Evolutionary conservation across 495 filamentous ascomycete species (phyloP).

Genomic region (Podospora appendiculata): DNA sequence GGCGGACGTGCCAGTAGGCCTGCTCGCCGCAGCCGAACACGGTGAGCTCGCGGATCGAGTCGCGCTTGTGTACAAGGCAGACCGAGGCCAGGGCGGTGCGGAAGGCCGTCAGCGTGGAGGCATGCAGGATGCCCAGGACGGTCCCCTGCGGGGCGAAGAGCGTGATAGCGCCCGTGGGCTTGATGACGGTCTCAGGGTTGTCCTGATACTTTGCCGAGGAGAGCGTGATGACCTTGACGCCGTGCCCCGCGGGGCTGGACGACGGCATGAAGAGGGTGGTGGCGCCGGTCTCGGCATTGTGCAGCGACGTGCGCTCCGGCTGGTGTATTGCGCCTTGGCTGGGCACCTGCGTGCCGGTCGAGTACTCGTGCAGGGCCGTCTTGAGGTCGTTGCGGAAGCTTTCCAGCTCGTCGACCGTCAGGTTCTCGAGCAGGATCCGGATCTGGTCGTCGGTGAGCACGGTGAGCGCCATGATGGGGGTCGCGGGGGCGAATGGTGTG

Average conservation of each 20-base stretch:
- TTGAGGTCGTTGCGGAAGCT: conserved; percentile 58
- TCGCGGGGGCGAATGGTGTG: too few relatives aligned
- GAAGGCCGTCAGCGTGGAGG: conserved; percentile 83
- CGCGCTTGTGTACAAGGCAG: conserved; percentile 64
- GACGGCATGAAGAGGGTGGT: conserved; percentile 94
- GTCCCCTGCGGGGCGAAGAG: conserved; percentile 57
- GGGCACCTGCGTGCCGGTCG: conserved; percentile 52
- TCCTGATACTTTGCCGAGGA: conserved; percentile 10
- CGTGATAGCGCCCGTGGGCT: conserved; percentile 70
- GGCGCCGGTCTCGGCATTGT: conserved; percentile 54
- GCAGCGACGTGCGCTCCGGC: conserved; percentile 66
- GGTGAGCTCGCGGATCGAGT: conserved; percentile 59
- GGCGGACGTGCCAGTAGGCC: conserved; percentile 88
- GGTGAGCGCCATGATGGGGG: conserved; percentile 54
- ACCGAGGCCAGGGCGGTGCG: conserved; percentile 80
- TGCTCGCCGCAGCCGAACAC: conserved; percentile 90
- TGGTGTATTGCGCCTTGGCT: conserved; percentile 50
- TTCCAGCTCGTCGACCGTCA: conserved; percentile 63
- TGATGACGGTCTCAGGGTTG: conserved; percentile 33
- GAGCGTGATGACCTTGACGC: conserved; percentile 40
- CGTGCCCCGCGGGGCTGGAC: conserved; percentile 37
- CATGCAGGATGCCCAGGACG: conserved; percentile 74
- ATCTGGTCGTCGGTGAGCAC: conserved; percentile 69
- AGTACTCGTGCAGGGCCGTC: conserved; percentile 74
- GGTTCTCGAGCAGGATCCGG: conserved; percentile 56